Conservation (phyloP, 106 monocot species). For the Alisma plantagoaquatica region DNA sequence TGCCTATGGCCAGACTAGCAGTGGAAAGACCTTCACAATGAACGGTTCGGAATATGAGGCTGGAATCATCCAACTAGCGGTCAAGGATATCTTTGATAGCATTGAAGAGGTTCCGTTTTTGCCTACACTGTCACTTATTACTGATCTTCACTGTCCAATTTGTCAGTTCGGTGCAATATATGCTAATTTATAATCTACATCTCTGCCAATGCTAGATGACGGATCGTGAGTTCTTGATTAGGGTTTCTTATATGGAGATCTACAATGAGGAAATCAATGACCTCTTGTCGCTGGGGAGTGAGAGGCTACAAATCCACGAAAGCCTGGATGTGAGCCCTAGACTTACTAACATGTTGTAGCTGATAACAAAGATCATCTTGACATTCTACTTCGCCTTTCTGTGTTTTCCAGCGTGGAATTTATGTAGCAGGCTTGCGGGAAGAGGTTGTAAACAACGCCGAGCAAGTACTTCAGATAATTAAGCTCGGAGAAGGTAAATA, state of each 20-base stretch:
- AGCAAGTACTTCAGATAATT: slow-evolving; percentile 83
- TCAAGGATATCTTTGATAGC: slow-evolving; percentile 51
- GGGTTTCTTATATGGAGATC: slow-evolving; percentile 98
- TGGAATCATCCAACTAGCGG: slow-evolving; percentile 75
- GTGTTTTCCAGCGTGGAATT: slow-evolving; percentile 48
- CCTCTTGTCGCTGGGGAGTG: slow-evolving; percentile 48
- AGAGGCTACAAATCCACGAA: slow-evolving; percentile 88
- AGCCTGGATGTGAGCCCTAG: slow-evolving; percentile 63
- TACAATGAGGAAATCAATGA: slow-evolving; percentile 99
- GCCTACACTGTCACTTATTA: neutral
- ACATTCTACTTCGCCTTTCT: neutral
- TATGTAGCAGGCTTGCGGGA: slow-evolving; percentile 82
- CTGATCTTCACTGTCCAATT: neutral
- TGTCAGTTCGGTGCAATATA: no score
- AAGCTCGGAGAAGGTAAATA: slow-evolving; percentile 75
- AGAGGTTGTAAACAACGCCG: slow-evolving; percentile 76
- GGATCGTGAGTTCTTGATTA: slow-evolving; percentile 81
- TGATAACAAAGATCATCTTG: neutral
- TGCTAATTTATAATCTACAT: no score
- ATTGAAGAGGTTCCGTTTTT: slow-evolving; percentile 34
- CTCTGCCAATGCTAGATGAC: no score
- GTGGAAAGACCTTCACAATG: slow-evolving; percentile 97
- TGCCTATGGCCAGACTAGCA: slow-evolving; percentile 98
- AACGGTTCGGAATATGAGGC: slow-evolving; percentile 67
- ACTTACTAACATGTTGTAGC: neutral